phyloP scores from a whole-genome alignment of 345 rosid species.

The Acer saccharum region DNA sequence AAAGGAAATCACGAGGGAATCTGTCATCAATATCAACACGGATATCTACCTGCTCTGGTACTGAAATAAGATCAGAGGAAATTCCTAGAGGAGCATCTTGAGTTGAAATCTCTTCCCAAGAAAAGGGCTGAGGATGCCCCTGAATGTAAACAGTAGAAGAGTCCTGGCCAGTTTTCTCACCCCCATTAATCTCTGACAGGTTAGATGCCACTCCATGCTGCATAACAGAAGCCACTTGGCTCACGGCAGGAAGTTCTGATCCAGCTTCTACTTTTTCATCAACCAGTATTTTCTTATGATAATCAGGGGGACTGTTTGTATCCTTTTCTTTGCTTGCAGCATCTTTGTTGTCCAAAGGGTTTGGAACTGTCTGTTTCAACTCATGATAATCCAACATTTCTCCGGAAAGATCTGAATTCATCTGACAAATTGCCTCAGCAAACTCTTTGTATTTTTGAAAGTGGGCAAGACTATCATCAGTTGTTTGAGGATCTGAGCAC shows the following conservation, averaged over 20 bases:
- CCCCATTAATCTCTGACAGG: constrained; percentile 8
- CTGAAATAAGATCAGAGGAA: constrained; percentile 33
- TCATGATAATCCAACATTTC: constrained; percentile 36
- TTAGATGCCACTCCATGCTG: constrained; percentile 29
- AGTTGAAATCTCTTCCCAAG: constrained; percentile 26
- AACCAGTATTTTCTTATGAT: constrained; percentile 17
- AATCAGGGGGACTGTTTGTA: constrained; percentile 21
- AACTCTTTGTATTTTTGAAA: constrained; percentile 44
- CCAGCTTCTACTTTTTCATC: constrained; percentile 32
- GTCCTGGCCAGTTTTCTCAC: constrained; percentile 13
- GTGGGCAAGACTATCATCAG: constrained; percentile 41
- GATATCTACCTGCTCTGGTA: constrained; percentile 54
- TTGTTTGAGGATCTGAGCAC: constrained; percentile 30
- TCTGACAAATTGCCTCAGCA: constrained; percentile 40
- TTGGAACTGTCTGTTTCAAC: constrained; percentile 35
- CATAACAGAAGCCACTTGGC: constrained; percentile 28
- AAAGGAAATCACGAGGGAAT: constrained; percentile 80
- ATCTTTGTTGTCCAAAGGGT: constrained; percentile 23
- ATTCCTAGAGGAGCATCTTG: constrained; percentile 38
- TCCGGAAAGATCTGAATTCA: constrained; percentile 40
- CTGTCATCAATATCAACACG: constrained; percentile 82
- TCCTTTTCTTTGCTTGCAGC: constrained; percentile 36
- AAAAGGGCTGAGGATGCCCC: constrained; percentile 20
- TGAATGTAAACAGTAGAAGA: background rate
- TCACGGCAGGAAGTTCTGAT: constrained; percentile 29